Percentiles rank a stretch among this genome's conserved stretches.
These are phyloP conservation scores for Termitomyces sp. DNA, from an alignment of 1,284 basidiomycete species.

Conservation along the genomic window DNA sequence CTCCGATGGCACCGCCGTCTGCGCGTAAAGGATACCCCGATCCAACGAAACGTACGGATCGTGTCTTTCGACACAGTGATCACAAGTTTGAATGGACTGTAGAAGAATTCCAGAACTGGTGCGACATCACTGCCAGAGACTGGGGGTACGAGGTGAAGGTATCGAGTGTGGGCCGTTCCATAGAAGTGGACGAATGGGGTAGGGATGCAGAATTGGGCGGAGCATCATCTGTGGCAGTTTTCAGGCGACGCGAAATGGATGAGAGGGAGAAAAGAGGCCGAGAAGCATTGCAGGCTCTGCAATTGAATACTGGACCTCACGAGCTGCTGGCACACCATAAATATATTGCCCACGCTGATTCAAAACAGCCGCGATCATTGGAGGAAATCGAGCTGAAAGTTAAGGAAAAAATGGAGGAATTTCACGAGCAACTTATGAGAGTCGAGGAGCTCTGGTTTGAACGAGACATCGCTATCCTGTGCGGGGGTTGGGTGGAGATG, in stretches of 20 bases:
- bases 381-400: conserved; percentile 50
- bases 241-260: conserved; percentile 44
- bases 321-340: conserved; percentile 45
- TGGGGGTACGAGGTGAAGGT: conserved; percentile 73
- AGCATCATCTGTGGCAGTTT: conserved; percentile 72
- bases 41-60: conserved; percentile 68
- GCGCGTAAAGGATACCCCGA: conserved; percentile 63
- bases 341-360: conserved; percentile 47
- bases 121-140: conserved; percentile 50
- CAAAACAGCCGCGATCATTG: conserved; percentile 38
- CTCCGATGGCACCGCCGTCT: conserved; percentile 44
- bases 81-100: conserved; percentile 94
- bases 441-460: conserved; percentile 72
- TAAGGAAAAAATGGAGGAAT: conserved; percentile 48
- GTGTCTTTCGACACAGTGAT: conserved; percentile 76
- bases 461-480: conserved; percentile 49
- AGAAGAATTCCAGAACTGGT: conserved; percentile 77
- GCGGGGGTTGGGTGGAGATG: conserved; percentile 66
- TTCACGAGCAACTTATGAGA: conserved; percentile 44
- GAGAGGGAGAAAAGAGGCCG: conserved; percentile 35
- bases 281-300: conserved; percentile 27
- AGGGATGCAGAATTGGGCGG: conserved; percentile 58
- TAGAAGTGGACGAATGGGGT: conserved; percentile 63
- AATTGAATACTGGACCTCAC: conserved; percentile 34
- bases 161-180: conserved; percentile 50